A percentile compares a stretch with the other conserved stretches of the same genome.
Evolutionary conservation across 2,329 filamentous ascomycete genomes (phyloP).

Genomic region (Aureobasidium sp.): DNA sequence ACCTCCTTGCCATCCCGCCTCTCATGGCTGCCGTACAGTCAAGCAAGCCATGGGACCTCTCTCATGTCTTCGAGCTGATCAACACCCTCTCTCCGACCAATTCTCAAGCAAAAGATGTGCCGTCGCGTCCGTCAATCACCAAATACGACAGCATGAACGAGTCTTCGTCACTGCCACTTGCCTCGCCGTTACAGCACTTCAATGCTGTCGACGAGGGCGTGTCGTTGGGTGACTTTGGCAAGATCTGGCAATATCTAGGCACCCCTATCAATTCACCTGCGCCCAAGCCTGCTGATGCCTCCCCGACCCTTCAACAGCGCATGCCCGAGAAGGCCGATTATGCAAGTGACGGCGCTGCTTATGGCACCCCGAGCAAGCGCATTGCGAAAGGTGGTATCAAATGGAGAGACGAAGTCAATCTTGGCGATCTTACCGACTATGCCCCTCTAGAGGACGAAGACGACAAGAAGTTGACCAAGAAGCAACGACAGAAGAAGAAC

Average conservation of each 20-base stretch:
- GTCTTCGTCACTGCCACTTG: slow-evolving; percentile 1
- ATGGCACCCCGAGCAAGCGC: slow-evolving; percentile 16
- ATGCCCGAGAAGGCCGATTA: slow-evolving; percentile 28
- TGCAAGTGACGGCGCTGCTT: slow-evolving; percentile 37
- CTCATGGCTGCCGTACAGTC: slow-evolving; percentile 26
- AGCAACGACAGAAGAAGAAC: slow-evolving; percentile 30
- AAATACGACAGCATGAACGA: slow-evolving; percentile 3
- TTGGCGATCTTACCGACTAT: slow-evolving; percentile 17
- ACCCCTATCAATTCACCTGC: slow-evolving; percentile 21
- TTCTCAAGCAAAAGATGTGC: not conserved
- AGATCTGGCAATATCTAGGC: slow-evolving; percentile 39
- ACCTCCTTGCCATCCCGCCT: not conserved
- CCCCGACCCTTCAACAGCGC: slow-evolving; percentile 17
- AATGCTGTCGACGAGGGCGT: slow-evolving; percentile 14
- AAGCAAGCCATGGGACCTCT: slow-evolving; percentile 38
- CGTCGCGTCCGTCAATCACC: slow-evolving; percentile 6
- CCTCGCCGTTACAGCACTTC: slow-evolving; percentile 1
- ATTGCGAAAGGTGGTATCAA: slow-evolving; percentile 19
- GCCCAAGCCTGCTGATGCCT: slow-evolving; percentile 1
- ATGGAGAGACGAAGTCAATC: slow-evolving; percentile 21
- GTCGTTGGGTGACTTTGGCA: slow-evolving; percentile 38
- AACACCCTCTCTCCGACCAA: slow-evolving; percentile 21
- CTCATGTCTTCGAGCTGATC: slow-evolving; percentile 37
- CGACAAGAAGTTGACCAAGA: slow-evolving; percentile 25
- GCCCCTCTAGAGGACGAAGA: slow-evolving; percentile 14